Evolutionary conservation across 2,329 filamentous ascomycete genomes (phyloP).

Genomic region (Beauveria bassiana): DNA sequence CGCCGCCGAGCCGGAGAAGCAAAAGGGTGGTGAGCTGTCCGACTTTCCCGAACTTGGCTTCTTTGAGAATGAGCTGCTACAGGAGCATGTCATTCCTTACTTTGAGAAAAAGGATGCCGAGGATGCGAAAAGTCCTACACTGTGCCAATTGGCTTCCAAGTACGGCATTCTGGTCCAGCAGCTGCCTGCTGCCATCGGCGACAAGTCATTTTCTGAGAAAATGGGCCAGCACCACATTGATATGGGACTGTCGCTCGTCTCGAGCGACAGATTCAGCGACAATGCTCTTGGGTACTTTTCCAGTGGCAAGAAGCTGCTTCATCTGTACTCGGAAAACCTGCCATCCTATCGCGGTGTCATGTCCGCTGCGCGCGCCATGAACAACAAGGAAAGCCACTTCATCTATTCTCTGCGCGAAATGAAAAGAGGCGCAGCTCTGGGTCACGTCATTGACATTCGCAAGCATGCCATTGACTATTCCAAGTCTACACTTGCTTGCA

Average conservation of each 20-base stretch:
- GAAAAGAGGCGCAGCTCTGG: neutral
- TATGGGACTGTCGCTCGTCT: neutral
- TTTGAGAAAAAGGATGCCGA: neutral
- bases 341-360: neutral
- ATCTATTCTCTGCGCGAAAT: conserved; percentile 5
- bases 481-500: neutral
- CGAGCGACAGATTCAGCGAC: neutral
- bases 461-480: conserved; percentile 1
- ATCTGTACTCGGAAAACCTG: neutral
- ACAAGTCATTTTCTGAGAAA: neutral
- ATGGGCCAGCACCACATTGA: conserved; percentile 7
- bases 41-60: conserved; percentile 1
- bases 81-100: conserved; percentile 9
- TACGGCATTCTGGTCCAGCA: conserved; percentile 10
- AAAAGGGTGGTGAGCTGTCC: neutral
- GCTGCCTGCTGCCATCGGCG: neutral
- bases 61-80: conserved; percentile 5
- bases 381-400: conserved; percentile 1
- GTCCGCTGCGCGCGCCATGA: conserved; percentile 1
- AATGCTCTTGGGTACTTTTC: neutral
- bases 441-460: conserved; percentile 1
- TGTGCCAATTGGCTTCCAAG: conserved; percentile 2
- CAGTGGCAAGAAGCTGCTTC: neutral
- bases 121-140: neutral
- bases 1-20: neutral